These are phyloP conservation scores for Globisporangium nagaii DNA, from an alignment of 352 stramenopile species.

Conservation along the genomic window DNA sequence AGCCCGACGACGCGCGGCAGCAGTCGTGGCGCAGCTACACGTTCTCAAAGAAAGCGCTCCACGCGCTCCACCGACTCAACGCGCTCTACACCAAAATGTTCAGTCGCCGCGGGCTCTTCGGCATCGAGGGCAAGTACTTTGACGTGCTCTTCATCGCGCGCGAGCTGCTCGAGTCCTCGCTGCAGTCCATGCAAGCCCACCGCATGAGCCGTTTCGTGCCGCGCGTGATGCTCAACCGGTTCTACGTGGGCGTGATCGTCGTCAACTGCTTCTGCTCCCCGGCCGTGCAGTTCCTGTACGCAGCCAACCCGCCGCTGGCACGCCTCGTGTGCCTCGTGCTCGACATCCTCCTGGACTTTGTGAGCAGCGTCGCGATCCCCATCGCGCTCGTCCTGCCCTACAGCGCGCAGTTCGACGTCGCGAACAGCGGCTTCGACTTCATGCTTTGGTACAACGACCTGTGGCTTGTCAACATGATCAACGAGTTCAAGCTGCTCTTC, in stretches of 20 bases:
- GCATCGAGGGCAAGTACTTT: slow-evolving; percentile 18
- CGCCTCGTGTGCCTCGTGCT: slow-evolving; percentile 11
- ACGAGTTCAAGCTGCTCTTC: slow-evolving; percentile 19
- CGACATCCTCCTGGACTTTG: slow-evolving; percentile 18
- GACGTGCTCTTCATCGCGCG: slow-evolving; percentile 14
- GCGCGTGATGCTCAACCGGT: slow-evolving; percentile 10
- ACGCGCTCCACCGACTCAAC: background rate
- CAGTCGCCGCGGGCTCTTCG: slow-evolving; percentile 11
- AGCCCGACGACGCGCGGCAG: background rate
- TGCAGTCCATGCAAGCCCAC: slow-evolving; percentile 27
- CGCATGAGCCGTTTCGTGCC: slow-evolving; percentile 13
- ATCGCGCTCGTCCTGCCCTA: slow-evolving; percentile 9
- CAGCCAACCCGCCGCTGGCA: background rate
- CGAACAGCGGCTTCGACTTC: background rate
- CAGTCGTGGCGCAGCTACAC: background rate
- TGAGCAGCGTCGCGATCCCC: slow-evolving; percentile 12
- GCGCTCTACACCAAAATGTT: slow-evolving; percentile 1
- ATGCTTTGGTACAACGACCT: slow-evolving; percentile 19
- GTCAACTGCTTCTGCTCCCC: slow-evolving; percentile 16
- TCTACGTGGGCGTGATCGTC: slow-evolving; percentile 13
- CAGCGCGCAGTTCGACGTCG: slow-evolving; percentile 1
- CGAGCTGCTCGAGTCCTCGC: slow-evolving; percentile 17
- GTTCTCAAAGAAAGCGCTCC: background rate
- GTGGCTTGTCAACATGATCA: slow-evolving; percentile 22
- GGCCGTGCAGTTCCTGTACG: background rate